These are phyloP conservation scores for Schizophyllum amplum DNA, from an alignment of 1,284 basidiomycete genomes.

Conservation along the genomic window DNA sequence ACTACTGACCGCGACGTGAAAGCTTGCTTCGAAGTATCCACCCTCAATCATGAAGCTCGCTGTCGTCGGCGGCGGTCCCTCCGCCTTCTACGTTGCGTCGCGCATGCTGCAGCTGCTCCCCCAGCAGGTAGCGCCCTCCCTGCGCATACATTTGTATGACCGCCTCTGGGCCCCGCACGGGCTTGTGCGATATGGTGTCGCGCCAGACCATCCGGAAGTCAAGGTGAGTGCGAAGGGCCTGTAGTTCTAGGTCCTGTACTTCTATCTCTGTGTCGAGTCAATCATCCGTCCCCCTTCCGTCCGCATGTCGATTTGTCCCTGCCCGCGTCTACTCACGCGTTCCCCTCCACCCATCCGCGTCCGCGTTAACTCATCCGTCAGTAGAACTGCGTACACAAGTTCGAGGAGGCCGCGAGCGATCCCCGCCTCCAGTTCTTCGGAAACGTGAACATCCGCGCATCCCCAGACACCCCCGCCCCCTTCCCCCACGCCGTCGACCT, in stretches of 20 bases:
- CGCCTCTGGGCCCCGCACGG: constrained; percentile 93
- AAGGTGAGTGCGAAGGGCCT: constrained; percentile 59
- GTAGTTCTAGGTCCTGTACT: no score
- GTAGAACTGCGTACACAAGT: constrained; percentile 96
- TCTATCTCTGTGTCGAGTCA: background rate
- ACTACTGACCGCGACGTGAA: no score
- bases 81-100: constrained; percentile 91
- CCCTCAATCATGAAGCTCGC: constrained; percentile 66
- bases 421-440: constrained; percentile 85
- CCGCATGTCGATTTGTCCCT: background rate
- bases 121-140: constrained; percentile 27
- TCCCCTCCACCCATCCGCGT: no score
- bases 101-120: constrained; percentile 65
- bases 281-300: background rate
- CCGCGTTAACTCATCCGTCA: background rate
- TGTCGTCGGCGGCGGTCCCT: constrained; percentile 85
- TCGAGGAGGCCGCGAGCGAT: constrained; percentile 71
- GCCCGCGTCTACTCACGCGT: no score
- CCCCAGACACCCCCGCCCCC: constrained; percentile 17
- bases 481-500: constrained; percentile 46
- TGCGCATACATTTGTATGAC: constrained; percentile 87
- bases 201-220: constrained; percentile 98
- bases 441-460: constrained; percentile 70
- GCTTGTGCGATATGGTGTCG: constrained; percentile 92
- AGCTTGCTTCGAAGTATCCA: no score